Percentiles rank a stretch among this genome's conserved stretches.
Evolutionary conservation across 495 filamentous ascomycete genomes (phyloP).

Genomic region (Neurospora terricola): DNA sequence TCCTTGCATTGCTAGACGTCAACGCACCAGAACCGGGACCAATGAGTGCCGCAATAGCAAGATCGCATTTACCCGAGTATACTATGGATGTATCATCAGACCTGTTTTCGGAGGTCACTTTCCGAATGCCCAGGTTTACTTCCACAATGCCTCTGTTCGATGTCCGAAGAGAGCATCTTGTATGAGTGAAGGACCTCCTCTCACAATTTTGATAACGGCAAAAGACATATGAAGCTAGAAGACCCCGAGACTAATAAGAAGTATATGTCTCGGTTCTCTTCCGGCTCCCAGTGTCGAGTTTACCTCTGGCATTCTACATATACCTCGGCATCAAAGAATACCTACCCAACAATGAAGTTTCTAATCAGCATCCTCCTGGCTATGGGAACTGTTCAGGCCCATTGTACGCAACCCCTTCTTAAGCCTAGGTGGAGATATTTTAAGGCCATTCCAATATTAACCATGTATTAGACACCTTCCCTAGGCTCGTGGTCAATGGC

Average conservation of each 20-base stretch:
- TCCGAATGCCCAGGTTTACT: background rate
- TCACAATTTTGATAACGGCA: no score
- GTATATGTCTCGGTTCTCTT: background rate
- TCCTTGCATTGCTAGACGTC: background rate
- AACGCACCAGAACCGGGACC: background rate
- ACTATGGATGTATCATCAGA: background rate
- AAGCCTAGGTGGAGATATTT: background rate
- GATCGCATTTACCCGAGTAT: background rate
- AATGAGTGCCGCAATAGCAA: background rate
- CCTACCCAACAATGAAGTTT: conserved; percentile 15
- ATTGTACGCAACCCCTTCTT: conserved; percentile 15
- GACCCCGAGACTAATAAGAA: background rate
- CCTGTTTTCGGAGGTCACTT: background rate
- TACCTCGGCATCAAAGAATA: background rate
- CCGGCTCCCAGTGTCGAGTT: background rate
- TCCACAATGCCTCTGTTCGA: background rate
- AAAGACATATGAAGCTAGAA: background rate
- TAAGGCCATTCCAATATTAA: background rate
- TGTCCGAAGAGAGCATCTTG: background rate
- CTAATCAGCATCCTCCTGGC: conserved; percentile 16
- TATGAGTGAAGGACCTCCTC: background rate
- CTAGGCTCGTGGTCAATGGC: conserved; percentile 29
- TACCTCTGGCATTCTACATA: background rate
- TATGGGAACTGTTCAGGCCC: conserved; percentile 22
- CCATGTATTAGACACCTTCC: conserved; percentile 26